Percentiles rank a stretch among this genome's conserved stretches.
Conservation (phyloP, 139 green algal species). For the Auxenochlorella pyrenoidosa region DNA sequence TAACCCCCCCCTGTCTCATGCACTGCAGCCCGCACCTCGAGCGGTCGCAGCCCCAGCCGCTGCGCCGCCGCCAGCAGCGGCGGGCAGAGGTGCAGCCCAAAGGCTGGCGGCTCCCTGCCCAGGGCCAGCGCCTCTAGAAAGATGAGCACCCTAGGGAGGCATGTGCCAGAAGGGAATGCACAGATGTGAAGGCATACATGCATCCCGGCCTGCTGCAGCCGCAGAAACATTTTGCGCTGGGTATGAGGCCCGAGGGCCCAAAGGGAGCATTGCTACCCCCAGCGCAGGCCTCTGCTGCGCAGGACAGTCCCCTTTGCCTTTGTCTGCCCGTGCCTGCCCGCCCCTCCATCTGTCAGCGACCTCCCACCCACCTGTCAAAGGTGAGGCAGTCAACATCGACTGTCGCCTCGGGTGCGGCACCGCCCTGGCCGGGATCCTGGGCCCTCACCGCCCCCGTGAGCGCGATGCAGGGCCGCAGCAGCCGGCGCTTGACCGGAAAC, state of each 20-base stretch:
- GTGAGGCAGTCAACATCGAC: conserved; percentile 71
- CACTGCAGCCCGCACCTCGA: conserved; percentile 49
- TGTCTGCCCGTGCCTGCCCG: not conserved
- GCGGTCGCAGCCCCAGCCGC: conserved; percentile 55
- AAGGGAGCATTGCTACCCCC: too few relatives aligned
- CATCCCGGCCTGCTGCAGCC: too few relatives aligned
- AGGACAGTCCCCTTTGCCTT: too few relatives aligned
- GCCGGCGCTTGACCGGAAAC: conserved; percentile 71
- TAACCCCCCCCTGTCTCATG: too few relatives aligned
- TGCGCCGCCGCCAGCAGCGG: conserved; percentile 50
- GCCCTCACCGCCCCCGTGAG: conserved; percentile 61
- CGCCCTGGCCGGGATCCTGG: not conserved
- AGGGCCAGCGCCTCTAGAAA: conserved; percentile 68
- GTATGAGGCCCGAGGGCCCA: too few relatives aligned
- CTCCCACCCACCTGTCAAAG: conserved; percentile 77
- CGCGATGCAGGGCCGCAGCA: conserved; percentile 75
- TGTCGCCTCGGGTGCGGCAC: not conserved
- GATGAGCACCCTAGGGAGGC: conserved; percentile 58
- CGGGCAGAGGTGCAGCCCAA: conserved; percentile 58
- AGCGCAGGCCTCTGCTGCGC: too few relatives aligned
- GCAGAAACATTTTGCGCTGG: too few relatives aligned
- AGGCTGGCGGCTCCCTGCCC: conserved; percentile 45
- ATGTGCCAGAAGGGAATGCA: not conserved
- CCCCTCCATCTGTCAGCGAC: too few relatives aligned
- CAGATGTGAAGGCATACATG: too few relatives aligned